Percentiles rank a stretch among this genome's conserved stretches.
phyloP scores from a whole-genome alignment of 306 rosid genomes.

The Coriaria nepalensis region DNA sequence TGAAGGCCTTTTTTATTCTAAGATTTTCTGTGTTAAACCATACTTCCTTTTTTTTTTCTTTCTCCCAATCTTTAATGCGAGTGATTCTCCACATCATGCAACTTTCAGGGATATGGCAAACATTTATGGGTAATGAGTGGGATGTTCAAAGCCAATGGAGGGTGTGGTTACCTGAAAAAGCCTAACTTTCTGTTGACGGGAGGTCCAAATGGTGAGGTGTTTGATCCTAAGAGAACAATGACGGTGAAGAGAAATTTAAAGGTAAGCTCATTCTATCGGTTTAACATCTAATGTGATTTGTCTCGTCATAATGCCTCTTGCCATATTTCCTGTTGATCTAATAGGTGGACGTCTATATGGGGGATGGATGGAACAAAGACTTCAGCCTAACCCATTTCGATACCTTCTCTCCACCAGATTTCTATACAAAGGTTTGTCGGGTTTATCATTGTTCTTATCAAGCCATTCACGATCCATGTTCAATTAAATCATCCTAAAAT shows the following conservation, averaged over 20 bases:
- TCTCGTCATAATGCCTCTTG: no score
- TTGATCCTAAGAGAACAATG: constrained; percentile 47
- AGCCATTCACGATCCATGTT: not conserved
- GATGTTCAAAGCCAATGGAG: constrained; percentile 88
- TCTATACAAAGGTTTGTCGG: constrained; percentile 57
- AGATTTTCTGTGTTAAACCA: no score
- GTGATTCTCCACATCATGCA: no score
- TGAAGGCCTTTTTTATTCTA: constrained; percentile 9
- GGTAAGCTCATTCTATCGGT: constrained; percentile 28
- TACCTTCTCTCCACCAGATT: constrained; percentile 74
- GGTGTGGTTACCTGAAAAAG: constrained; percentile 72
- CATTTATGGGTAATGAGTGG: constrained; percentile 74
- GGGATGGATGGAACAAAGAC: constrained; percentile 43
- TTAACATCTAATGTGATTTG: constrained; percentile 10
- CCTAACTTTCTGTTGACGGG: constrained; percentile 45
- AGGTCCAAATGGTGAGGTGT: constrained; percentile 29
- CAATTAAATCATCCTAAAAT: no score
- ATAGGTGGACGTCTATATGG: constrained; percentile 64
- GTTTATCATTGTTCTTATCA: not conserved
- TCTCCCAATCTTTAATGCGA: no score
- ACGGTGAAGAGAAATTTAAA: constrained; percentile 42
- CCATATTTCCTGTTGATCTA: constrained; percentile 14
- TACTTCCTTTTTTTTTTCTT: constrained; percentile 1
- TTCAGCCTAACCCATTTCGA: constrained; percentile 44
- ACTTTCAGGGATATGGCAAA: constrained; percentile 81